Percentiles rank a stretch among this genome's conserved stretches.
These are phyloP conservation scores for Neurospora sp. DNA, from an alignment of 495 filamentous ascomycete species.

Conservation along the genomic window DNA sequence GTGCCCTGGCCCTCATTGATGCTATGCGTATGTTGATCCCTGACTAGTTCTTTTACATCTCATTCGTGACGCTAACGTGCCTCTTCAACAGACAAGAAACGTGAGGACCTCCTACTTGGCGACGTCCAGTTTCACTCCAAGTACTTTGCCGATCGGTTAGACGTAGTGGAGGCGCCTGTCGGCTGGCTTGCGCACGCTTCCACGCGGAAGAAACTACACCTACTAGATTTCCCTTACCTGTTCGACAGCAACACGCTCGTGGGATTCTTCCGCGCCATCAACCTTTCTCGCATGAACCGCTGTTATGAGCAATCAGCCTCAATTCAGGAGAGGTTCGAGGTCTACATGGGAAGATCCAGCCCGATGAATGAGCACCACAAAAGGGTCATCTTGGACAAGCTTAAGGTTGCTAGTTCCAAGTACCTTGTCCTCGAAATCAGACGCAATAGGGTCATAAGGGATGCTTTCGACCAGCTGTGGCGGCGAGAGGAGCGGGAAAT, in stretches of 20 bases:
- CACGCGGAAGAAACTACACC: conserved; percentile 57
- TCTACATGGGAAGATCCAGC: conserved; percentile 44
- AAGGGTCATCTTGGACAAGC: conserved; percentile 44
- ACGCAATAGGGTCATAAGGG: conserved; percentile 57
- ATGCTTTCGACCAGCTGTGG: conserved; percentile 85
- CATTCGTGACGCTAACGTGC: conserved; percentile 3
- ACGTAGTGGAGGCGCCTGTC: conserved; percentile 63
- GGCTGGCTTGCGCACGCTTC: conserved; percentile 54
- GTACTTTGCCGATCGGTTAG: conserved; percentile 67
- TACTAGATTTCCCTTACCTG: conserved; percentile 73
- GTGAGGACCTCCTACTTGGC: conserved; percentile 51
- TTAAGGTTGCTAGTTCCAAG: conserved; percentile 54
- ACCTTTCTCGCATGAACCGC: conserved; percentile 71
- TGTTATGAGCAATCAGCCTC: conserved; percentile 61
- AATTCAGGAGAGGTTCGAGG: conserved; percentile 48
- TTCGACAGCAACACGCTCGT: conserved; percentile 65
- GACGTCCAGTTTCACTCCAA: conserved; percentile 62
- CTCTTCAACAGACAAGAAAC: conserved; percentile 41
- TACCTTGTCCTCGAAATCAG: conserved; percentile 72
- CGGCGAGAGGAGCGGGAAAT: conserved; percentile 72
- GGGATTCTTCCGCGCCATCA: conserved; percentile 82
- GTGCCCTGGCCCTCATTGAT: conserved; percentile 63
- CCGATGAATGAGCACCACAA: conserved; percentile 32
- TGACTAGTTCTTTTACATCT: background rate
- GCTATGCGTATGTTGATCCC: conserved; percentile 50